Evolutionary conservation across 495 filamentous ascomycete genomes (phyloP).

Genomic region (Aspergillus heteromorphus): DNA sequence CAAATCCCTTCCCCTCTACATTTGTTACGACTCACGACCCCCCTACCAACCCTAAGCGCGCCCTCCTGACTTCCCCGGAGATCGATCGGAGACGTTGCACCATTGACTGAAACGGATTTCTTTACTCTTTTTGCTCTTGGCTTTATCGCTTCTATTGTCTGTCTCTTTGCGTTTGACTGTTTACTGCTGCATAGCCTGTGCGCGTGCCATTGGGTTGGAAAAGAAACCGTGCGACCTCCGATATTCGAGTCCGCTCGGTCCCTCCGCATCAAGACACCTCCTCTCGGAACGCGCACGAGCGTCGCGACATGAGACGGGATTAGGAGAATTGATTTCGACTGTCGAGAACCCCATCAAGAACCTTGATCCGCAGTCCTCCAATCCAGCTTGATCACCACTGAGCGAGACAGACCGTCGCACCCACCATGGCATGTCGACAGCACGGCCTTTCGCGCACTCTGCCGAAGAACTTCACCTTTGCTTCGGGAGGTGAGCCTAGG

Average conservation of each 20-base stretch:
- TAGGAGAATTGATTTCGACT: constrained; percentile 15
- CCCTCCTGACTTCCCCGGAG: constrained; percentile 13
- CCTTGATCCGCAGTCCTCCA: background rate
- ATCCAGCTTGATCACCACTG: constrained; percentile 2
- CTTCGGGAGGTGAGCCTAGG: constrained; percentile 50
- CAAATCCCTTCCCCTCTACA: constrained; percentile 22
- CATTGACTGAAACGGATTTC: constrained; percentile 15
- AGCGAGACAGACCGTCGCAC: constrained; percentile 9
- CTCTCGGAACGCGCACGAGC: background rate
- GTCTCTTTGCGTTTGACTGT: background rate
- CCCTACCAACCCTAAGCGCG: constrained; percentile 26
- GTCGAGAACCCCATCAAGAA: constrained; percentile 4
- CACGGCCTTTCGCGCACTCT: constrained; percentile 58
- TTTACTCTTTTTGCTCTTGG: constrained; percentile 4
- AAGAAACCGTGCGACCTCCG: constrained; percentile 1
- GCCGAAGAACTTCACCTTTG: constrained; percentile 60
- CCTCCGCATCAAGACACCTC: constrained; percentile 7
- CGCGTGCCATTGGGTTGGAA: constrained; percentile 6
- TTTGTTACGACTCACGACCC: constrained; percentile 37
- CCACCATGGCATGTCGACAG: constrained; percentile 45
- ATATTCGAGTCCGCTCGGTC: constrained; percentile 1
- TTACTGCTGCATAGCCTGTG: constrained; percentile 5
- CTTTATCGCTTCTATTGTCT: background rate
- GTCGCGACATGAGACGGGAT: constrained; percentile 23
- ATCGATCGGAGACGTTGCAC: constrained; percentile 10